phyloP scores from a whole-genome alignment of 352 stramenopile genomes.

The Hyaloperonospora brassicae region DNA sequence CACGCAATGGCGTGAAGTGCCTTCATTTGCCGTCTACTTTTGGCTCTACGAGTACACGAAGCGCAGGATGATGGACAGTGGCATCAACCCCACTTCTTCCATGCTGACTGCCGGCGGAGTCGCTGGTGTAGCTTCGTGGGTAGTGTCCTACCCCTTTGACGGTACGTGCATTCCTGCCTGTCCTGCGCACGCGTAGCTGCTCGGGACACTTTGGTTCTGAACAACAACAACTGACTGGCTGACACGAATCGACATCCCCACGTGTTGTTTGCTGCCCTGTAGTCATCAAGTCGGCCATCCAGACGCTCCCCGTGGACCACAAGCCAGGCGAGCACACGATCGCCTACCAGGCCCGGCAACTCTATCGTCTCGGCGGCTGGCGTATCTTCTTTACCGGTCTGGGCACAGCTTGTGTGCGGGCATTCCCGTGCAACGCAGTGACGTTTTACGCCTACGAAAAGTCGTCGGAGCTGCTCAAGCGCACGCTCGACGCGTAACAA shows the following conservation, averaged over 20 bases:
- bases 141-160: slow-evolving; percentile 75
- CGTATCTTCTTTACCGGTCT: slow-evolving; percentile 74
- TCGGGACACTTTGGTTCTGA: slow-evolving; percentile 1
- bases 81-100: slow-evolving; percentile 50
- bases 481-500: slow-evolving; percentile 12
- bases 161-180: slow-evolving; percentile 27
- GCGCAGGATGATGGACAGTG: slow-evolving; percentile 50
- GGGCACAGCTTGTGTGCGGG: slow-evolving; percentile 64
- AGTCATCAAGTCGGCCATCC: slow-evolving; percentile 85
- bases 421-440: slow-evolving; percentile 80
- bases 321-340: slow-evolving; percentile 56
- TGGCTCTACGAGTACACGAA: slow-evolving; percentile 74
- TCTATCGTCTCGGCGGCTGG: slow-evolving; percentile 59
- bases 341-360: slow-evolving; percentile 51
- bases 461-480: slow-evolving; percentile 61
- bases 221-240: too few species aligned
- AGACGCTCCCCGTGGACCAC: slow-evolving; percentile 59
- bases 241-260: too few species aligned
- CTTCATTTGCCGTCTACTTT: slow-evolving; percentile 82
- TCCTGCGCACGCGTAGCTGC: slow-evolving; percentile 2
- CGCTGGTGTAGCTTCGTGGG: slow-evolving; percentile 72
- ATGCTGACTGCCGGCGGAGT: slow-evolving; percentile 78
- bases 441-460: slow-evolving; percentile 85
- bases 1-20: slow-evolving; percentile 71
- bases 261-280: neutral